These are phyloP conservation scores for Cudoniella acicularis DNA, from an alignment of 495 filamentous ascomycete species.

Conservation along the genomic window DNA sequence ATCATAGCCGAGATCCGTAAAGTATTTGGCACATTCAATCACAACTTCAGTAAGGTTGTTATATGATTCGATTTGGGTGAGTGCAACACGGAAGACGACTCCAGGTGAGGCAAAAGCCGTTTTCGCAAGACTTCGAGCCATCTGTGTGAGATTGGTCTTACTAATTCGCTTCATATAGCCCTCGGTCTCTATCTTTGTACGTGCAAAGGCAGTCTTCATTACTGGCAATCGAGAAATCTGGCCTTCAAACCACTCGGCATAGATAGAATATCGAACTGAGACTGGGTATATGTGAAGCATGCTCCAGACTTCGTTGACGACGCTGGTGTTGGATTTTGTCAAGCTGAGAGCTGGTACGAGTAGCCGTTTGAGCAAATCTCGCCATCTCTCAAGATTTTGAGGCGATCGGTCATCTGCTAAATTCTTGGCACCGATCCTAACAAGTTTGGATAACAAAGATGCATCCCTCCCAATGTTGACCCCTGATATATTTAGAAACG, in stretches of 20 bases:
- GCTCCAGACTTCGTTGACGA: constrained; percentile 79
- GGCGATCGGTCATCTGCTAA: constrained; percentile 65
- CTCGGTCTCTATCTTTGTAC: constrained; percentile 71
- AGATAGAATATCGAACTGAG: constrained; percentile 79
- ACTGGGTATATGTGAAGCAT: constrained; percentile 75
- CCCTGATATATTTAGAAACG: constrained; percentile 78
- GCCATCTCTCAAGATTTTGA: constrained; percentile 68
- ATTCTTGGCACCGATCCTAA: constrained; percentile 74
- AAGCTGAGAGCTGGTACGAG: constrained; percentile 82
- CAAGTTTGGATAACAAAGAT: constrained; percentile 70
- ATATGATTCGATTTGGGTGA: constrained; percentile 85
- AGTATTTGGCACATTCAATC: constrained; percentile 89
- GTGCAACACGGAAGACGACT: constrained; percentile 82
- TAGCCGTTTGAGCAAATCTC: constrained; percentile 73
- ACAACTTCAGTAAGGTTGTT: constrained; percentile 89
- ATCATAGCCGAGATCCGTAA: constrained; percentile 88
- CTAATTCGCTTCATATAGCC: constrained; percentile 81
- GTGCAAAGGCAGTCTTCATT: constrained; percentile 73
- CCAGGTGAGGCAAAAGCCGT: constrained; percentile 82
- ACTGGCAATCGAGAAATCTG: constrained; percentile 70
- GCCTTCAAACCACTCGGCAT: constrained; percentile 86
- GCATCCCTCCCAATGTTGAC: constrained; percentile 85
- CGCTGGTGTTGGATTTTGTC: constrained; percentile 72
- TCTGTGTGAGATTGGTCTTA: constrained; percentile 75
- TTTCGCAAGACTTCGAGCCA: constrained; percentile 84